Percentiles rank a stretch among this genome's conserved stretches.
phyloP scores from a whole-genome alignment of 306 rosid genomes.

The Parietaria judaica region DNA sequence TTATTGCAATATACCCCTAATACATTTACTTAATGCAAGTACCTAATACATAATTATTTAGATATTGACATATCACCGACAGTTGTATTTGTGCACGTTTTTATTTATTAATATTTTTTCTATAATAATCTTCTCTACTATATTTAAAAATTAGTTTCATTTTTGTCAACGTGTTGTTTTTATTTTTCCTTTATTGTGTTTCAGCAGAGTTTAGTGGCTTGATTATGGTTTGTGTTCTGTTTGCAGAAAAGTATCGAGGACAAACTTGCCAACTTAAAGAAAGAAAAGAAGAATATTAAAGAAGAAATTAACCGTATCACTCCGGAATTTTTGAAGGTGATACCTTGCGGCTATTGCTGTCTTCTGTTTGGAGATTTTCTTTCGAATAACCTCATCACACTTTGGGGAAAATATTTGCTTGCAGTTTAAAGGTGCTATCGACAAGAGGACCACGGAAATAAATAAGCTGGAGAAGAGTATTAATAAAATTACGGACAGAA shows the following conservation, averaged over 20 bases:
- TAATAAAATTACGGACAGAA: constrained; percentile 80
- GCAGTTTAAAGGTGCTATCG: constrained; percentile 55
- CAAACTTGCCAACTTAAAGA: constrained; percentile 61
- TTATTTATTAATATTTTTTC: background rate
- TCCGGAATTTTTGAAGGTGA: constrained; percentile 79
- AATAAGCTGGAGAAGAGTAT: constrained; percentile 71
- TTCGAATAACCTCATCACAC: constrained; percentile 13
- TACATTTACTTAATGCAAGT: too few species aligned
- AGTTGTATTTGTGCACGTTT: background rate
- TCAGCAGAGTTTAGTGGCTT: constrained; percentile 4
- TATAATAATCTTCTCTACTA: background rate
- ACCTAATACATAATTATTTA: too few species aligned
- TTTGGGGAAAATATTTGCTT: constrained; percentile 12
- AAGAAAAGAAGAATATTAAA: constrained; percentile 57
- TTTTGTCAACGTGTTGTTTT: background rate
- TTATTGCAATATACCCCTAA: too few species aligned
- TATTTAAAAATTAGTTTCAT: background rate
- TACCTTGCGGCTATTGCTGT: constrained; percentile 12
- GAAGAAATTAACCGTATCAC: constrained; percentile 67
- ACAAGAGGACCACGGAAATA: constrained; percentile 60
- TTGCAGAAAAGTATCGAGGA: constrained; percentile 80
- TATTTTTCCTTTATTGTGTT: too few species aligned
- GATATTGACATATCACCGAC: background rate
- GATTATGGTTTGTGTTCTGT: constrained; percentile 13
- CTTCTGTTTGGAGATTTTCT: constrained; percentile 11